Evolutionary conservation across 2,329 filamentous ascomycete species (phyloP), one percentile per base, ranked within the genome.

Genomic region (Apiospora rasikravindrae): DNA sequence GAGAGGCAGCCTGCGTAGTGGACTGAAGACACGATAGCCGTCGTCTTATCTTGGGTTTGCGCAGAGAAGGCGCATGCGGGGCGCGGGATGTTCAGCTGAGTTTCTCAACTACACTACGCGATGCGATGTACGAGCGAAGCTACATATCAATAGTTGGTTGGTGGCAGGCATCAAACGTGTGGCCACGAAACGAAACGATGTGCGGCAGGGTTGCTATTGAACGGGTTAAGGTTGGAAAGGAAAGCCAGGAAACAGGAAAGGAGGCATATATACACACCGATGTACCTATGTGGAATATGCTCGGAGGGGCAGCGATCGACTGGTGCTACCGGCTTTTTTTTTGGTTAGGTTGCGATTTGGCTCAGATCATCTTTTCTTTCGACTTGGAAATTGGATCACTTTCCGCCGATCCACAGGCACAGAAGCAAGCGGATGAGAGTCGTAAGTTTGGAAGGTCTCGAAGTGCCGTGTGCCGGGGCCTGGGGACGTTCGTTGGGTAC

Each of bases 371-470:
- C 22, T 64, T 64, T 40, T 40, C 19, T 33, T 13, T 22, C 19
- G 19, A 16, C 8, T 11, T 64, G 22, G 51, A 64, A 64, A 64
- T 64, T 64, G 57, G 57, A 37, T 64, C 33, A 64, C 33, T 64
- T 64, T n/a, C 57, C 22, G 57, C 10, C 22, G 29, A 40, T 64
- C 57, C 57, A 64, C 57, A 64, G 57, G 33, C 57, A 40, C 57
- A 37, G 57, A n/a, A 40, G 33, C 19, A 51, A 37, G 57, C 57
- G 22, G 57, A 61, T 10, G n/a, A n/a, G 29, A n/a, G 22, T 40
- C 57, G 57, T 64, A 64, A 64, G 57, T 37, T 64, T 61, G 57
- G 57, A 64, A 64, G n/a, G 57, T n/a, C 29, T 64, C 22, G 8
- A 64, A 40, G 57, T 64, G 57, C 57, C 57, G 57, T 22, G 57